Base-by-base conservation (phyloP, 805 yeast genomes). In the Myxozyma melibiosi region DNA sequence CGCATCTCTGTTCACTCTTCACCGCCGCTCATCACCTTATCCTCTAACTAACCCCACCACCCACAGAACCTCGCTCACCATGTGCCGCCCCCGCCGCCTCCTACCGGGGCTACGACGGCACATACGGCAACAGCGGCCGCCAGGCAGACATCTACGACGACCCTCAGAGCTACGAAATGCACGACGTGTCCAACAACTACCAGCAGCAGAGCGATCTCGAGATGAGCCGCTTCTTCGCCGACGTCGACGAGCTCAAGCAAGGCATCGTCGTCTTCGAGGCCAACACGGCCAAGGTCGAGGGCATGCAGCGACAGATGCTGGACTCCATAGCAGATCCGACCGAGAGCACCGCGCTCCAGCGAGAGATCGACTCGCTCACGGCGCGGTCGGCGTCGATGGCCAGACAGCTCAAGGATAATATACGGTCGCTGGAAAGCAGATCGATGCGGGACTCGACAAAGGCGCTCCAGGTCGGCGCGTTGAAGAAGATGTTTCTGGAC, bases 401-500 rank as follows among this genome's bases (percentile, higher is more conserved):
- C 2, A 28, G 39, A 24, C 20, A 27, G 16, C 42, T 55, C 31
- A 55, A 45, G 31, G 44, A 46, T 18, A 18, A 30, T 1, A 31
- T 55, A 8, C 47, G 37, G 9, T 11, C 34, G 24, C 48, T 51
- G 13, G 52, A 55, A 37, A 30, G 38, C 13, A 16, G 30, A 8
- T 34, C 52, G 3, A 16, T 35, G 48, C 51, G 41, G 13, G 59
- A 55, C 51, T 28, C 51, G 1, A 44, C 51, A 13, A 38, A 38
- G 44, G 30, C 18, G 18, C 9, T 8, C 13, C 59, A 55, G 16
- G 33, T 50, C 25, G 52, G 16, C 14, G 28, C 49, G 20, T 39
- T 47, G 27, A 46, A 53, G 41, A 31, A 37, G 4, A 18, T 13
- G 38, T 31, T 53, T 22, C 9, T 24, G 30, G 18, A 33, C 28